These are phyloP conservation scores for Paralagenidium karlingii DNA, from an alignment of 352 stramenopile genomes.

Conservation along the genomic window DNA sequence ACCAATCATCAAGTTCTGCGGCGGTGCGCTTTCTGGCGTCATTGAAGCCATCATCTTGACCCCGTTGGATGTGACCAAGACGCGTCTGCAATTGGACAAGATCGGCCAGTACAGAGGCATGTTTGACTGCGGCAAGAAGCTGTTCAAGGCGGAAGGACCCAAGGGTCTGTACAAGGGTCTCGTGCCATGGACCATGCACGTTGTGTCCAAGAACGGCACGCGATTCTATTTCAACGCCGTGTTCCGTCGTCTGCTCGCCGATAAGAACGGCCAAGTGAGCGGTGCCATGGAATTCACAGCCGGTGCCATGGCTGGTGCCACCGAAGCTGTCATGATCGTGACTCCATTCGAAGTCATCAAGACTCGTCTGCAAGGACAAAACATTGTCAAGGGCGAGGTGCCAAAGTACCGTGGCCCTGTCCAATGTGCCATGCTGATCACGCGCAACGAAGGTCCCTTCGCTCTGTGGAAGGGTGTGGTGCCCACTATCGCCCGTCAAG, in stretches of 20 bases:
- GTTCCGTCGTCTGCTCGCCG: slow-evolving; percentile 58
- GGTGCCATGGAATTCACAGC: slow-evolving; percentile 76
- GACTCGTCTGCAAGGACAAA: slow-evolving; percentile 92
- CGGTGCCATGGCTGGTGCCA: slow-evolving; percentile 88
- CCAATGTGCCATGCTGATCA: slow-evolving; percentile 87
- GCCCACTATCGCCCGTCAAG: slow-evolving; percentile 95
- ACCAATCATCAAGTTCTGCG: slow-evolving; percentile 63
- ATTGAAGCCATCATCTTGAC: slow-evolving; percentile 78
- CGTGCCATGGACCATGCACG: slow-evolving; percentile 80
- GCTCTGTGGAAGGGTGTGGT: slow-evolving; percentile 94
- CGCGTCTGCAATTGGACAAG: slow-evolving; percentile 81
- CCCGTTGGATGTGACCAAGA: slow-evolving; percentile 84
- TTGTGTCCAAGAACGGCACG: slow-evolving; percentile 85
- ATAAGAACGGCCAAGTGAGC: slow-evolving; percentile 73
- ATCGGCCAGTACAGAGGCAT: slow-evolving; percentile 77
- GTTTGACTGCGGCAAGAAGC: slow-evolving; percentile 73
- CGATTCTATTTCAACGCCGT: slow-evolving; percentile 85
- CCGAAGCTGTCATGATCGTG: slow-evolving; percentile 94
- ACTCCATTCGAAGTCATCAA: slow-evolving; percentile 98
- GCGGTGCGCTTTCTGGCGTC: slow-evolving; percentile 71
- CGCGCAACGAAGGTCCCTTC: slow-evolving; percentile 87
- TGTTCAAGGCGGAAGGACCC: slow-evolving; percentile 59
- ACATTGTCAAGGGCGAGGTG: slow-evolving; percentile 69
- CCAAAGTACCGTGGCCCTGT: slow-evolving; percentile 83
- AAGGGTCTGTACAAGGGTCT: slow-evolving; percentile 82